Conservation (phyloP, 164 flowering plant genomes). For the Berberis vulgaris region DNA sequence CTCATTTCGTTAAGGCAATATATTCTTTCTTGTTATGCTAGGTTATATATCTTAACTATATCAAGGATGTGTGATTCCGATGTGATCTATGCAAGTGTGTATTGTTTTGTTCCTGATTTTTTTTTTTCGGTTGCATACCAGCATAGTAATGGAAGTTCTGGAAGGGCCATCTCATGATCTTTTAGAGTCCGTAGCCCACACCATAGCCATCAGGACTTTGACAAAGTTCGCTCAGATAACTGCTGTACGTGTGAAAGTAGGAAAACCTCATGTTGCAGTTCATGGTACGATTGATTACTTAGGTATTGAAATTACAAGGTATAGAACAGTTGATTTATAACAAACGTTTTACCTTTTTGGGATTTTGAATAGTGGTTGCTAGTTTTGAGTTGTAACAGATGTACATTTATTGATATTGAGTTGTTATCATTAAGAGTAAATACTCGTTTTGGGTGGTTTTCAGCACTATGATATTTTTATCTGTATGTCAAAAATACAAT, state of each 20-base stretch:
- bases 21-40: too few species aligned
- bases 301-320: constrained; percentile 64
- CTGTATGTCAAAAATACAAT: too few species aligned
- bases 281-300: constrained; percentile 67
- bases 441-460: too few species aligned
- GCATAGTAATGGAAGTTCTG: constrained; percentile 54
- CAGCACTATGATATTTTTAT: too few species aligned
- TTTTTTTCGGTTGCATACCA: constrained; percentile 21
- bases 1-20: too few species aligned
- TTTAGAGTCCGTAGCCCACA: constrained; percentile 74
- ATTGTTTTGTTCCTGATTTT: not conserved
- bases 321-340: constrained; percentile 5
- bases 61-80: too few species aligned
- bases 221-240: constrained; percentile 45
- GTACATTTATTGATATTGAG: not conserved
- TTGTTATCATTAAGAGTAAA: too few species aligned
- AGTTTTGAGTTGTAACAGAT: not conserved
- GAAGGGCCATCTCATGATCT: constrained; percentile 73
- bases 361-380: not conserved
- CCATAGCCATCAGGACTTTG: constrained; percentile 51
- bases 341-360: not conserved
- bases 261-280: constrained; percentile 89
- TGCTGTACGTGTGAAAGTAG: constrained; percentile 64
- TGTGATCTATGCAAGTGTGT: too few species aligned
- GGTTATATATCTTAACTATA: too few species aligned